A percentile compares a stretch with the other conserved stretches of the same genome.
These are phyloP conservation scores for Nepenthes mirabilis DNA, from an alignment of 148 eudicot species.

Conservation along the genomic window DNA sequence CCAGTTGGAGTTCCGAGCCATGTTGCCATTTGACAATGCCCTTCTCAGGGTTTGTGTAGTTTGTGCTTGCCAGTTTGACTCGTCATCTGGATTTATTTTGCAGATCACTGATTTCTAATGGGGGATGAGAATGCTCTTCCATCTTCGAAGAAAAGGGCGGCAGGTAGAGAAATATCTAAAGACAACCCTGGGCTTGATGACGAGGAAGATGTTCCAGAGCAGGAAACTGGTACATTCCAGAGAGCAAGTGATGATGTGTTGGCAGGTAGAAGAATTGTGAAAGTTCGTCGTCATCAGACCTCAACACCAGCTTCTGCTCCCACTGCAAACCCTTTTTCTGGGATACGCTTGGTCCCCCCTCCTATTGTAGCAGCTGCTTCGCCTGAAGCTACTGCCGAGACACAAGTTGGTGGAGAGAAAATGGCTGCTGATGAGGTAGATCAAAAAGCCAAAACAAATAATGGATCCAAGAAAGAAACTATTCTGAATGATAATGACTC, in stretches of 20 bases:
- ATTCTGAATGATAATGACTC: constrained; percentile 12
- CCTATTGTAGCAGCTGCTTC: constrained; percentile 16
- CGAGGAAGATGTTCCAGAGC: constrained; percentile 50
- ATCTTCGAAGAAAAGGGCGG: constrained; percentile 84
- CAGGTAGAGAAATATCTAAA: constrained; percentile 68
- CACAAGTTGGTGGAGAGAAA: constrained; percentile 15
- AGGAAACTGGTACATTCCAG: constrained; percentile 67
- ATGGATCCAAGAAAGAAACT: constrained; percentile 19
- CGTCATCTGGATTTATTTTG: too few species aligned
- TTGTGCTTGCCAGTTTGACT: too few species aligned
- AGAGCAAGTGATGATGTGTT: constrained; percentile 80
- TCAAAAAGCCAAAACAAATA: constrained; percentile 16
- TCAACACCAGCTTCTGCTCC: constrained; percentile 43
- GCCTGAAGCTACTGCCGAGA: constrained; percentile 19
- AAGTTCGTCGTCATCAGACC: constrained; percentile 57
- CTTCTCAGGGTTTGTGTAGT: too few species aligned
- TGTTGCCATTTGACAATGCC: too few species aligned
- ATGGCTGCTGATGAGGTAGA: constrained; percentile 16
- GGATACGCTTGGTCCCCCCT: constrained; percentile 56
- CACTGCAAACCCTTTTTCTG: constrained; percentile 78
- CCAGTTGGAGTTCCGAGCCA: too few species aligned
- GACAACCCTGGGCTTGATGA: constrained; percentile 88
- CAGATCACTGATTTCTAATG: constrained; percentile 17
- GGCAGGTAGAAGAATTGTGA: constrained; percentile 70
- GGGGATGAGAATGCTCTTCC: constrained; percentile 56